Base-by-base conservation (phyloP, 768 basidiomycete genomes). In the Agaricus blazei region DNA sequence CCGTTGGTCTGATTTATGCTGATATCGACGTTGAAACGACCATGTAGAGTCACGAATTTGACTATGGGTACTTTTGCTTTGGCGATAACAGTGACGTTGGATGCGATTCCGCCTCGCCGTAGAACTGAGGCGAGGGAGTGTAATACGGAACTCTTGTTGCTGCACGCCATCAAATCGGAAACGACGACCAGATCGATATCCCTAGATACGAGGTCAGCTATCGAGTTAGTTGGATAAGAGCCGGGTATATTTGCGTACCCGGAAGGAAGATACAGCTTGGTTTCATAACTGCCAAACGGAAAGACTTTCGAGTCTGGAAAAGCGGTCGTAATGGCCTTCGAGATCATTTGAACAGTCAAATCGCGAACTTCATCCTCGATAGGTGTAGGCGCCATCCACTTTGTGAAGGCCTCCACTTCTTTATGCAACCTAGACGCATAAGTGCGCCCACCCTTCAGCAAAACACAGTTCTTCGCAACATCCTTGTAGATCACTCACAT, bases 1-100 rank as follows among this genome's bases (percentile, higher is more conserved):
- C 94, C 96, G 60, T 91, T 93, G 9, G 75, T 80, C 71, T 96
- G 93, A 68, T 98, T 98, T 55, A 98, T 76, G 64, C 90, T 93
- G 65, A 98, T 90, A 65, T 99, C 96, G 60, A 99, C 91, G 56
- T 90, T 81, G 65, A 97, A 84, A 38, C 82, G 81, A 23, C 90
- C 94, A 58, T 85, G 81, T 8, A 75, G 79, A 2, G 95, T 93
- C 53, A 89, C 73, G 66, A 98, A 97, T 72, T 99, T 99, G 70
- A 99, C 80, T 67, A 99, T 98, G 29, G 97, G 97, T 6, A 98
- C 95, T 71, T 87, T 90, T 51, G 97, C 95, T 75, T 87, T 93
- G 28, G 87, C 85, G 60, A 99, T 93, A 68, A 98, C 85, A 28
- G 87, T 87, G 38, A 98, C 89, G 43, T 84, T 75, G 3, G 69